Base-by-base conservation (phyloP, 2,329 filamentous ascomycete genomes). In the Tricladium varicosporioides region DNA sequence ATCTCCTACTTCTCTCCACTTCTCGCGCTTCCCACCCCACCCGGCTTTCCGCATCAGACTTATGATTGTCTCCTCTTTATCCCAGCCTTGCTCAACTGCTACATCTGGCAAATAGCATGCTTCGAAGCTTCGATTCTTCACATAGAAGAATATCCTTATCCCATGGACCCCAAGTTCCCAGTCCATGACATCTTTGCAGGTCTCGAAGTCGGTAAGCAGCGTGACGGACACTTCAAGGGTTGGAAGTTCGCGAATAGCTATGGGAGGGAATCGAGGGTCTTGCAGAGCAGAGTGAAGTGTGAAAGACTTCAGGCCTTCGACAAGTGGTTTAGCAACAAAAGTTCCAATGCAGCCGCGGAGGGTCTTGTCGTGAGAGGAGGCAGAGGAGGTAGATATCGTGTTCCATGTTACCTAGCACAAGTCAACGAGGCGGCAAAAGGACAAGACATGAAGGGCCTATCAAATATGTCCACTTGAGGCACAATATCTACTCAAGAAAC, bases 331-430 rank as follows among this genome's bases (percentile, higher is more conserved):
- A 1, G 86, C 73, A 68, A 92, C 89, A 69, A 97, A 99, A 2
- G 93, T 99, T 65, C 94, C 94, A 70, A 99, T 97, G 78, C 94
- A 99, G 58, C 94, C 94, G 58, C 94, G 87, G 44, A 99, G 82
- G 19, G 81, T 82, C 3, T 52, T 31, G 32, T 40, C 19, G 44
- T 46, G 22, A 32, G 42, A 56, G 48, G 54, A 54, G 16, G 42
- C 54, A 47, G 54, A 54, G 16, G 68, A 69, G 18, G 78, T 73
- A 7, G 82, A 84, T 54, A 91, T 66, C 0, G 84, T 91, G 75
- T 97, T 96, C 92, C 93, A 97, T 7, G 68, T 70, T 50, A 58
- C 51, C 56, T 58, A 33, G 18, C 22, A 27, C 22, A 7, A 27
- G 22, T 27, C 22, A 27, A 27, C 7, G 22, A 27, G 22, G 22